Evolutionary conservation across 1,284 basidiomycete species (phyloP).

Genomic region (Boletus semigastroideus): DNA sequence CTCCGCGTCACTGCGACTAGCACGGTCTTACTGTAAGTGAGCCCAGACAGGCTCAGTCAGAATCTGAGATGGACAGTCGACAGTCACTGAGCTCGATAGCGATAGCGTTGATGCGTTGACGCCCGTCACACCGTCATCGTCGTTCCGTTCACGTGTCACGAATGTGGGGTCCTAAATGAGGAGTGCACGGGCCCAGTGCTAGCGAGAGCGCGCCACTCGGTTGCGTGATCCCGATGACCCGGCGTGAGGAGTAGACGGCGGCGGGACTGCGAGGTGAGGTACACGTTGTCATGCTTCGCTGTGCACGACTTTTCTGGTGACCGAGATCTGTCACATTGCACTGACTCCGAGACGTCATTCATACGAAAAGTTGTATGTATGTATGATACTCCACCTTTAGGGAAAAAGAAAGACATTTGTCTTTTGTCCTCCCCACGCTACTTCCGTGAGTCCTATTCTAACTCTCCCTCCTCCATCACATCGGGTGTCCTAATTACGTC

Average conservation of each 20-base stretch:
- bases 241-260: neutral
- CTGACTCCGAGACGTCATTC: constrained; percentile 23
- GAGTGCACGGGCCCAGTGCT: constrained; percentile 8
- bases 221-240: neutral
- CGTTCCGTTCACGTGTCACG: constrained; percentile 19
- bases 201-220: constrained; percentile 11
- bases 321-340: constrained; percentile 25
- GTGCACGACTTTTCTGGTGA: neutral
- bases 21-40: too few relatives aligned
- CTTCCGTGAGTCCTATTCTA: constrained; percentile 19
- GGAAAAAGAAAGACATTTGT: neutral
- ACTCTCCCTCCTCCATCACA: neutral
- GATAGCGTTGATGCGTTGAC: too few relatives aligned
- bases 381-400: constrained; percentile 12
- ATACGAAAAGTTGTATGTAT: neutral
- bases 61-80: too few relatives aligned
- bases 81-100: too few relatives aligned
- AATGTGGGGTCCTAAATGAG: constrained; percentile 13
- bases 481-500: neutral
- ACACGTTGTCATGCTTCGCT: constrained; percentile 1
- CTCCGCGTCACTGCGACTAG: neutral
- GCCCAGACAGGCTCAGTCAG: too few relatives aligned
- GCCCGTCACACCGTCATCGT: too few relatives aligned
- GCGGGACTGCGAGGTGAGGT: too few relatives aligned
- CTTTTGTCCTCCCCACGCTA: constrained; percentile 21